Conservation (phyloP, 2,329 filamentous ascomycete genomes). For the Trichothecium sympodiale region DNA sequence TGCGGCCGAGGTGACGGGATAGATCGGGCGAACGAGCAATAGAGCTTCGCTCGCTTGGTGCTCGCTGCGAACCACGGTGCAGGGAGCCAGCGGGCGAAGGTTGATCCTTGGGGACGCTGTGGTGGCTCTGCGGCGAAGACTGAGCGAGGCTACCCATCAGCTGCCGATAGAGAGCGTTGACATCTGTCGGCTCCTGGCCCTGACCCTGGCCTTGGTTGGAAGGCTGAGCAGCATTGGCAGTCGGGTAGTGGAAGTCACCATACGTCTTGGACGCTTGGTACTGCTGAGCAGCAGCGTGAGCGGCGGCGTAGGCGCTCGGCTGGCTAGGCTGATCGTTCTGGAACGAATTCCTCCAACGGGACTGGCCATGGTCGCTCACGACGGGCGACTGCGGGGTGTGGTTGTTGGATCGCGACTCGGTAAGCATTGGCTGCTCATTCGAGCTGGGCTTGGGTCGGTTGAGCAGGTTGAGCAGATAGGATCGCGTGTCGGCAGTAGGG, state of each 20-base stretch:
- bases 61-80: slow-evolving; percentile 26
- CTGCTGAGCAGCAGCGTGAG: slow-evolving; percentile 7
- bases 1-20: slow-evolving; percentile 23
- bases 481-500: slow-evolving; percentile 61
- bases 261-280: slow-evolving; percentile 17
- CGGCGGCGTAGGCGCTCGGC: slow-evolving; percentile 8
- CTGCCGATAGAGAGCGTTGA: slow-evolving; percentile 25
- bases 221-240: slow-evolving; percentile 9
- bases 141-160: slow-evolving; percentile 24
- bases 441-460: slow-evolving; percentile 64
- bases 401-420: slow-evolving; percentile 30
- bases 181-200: slow-evolving; percentile 15
- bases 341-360: not conserved
- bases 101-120: slow-evolving; percentile 25
- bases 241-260: slow-evolving; percentile 11
- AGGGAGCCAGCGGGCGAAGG: slow-evolving; percentile 25
- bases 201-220: slow-evolving; percentile 5
- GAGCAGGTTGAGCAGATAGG: slow-evolving; percentile 76
- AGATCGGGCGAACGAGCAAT: slow-evolving; percentile 32
- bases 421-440: slow-evolving; percentile 32
- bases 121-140: slow-evolving; percentile 30
- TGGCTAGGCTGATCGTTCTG: slow-evolving; percentile 16
- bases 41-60: slow-evolving; percentile 30
- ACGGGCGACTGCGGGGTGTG: slow-evolving; percentile 34
- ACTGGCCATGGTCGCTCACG: slow-evolving; percentile 1